Percentiles rank a stretch among this genome's conserved stretches.
These are phyloP conservation scores for Dunaliella primolecta DNA, from an alignment of 139 green algal genomes.

Conservation along the genomic window DNA sequence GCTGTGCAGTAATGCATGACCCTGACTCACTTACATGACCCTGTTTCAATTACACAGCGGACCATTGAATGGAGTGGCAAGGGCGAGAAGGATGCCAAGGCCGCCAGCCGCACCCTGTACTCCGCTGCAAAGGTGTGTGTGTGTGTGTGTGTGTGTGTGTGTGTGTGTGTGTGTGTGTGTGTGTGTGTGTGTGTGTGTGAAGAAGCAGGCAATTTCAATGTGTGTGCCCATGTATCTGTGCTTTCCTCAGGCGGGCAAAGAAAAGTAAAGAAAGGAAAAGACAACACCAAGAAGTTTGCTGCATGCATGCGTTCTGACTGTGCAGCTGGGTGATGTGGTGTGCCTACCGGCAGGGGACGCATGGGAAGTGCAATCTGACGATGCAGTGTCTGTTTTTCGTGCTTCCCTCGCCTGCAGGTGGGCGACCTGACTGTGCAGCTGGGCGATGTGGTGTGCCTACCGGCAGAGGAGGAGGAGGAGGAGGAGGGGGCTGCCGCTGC, in stretches of 20 bases:
- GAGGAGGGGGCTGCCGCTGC: background rate
- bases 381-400: background rate
- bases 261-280: too few relatives aligned
- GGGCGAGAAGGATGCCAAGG: constrained; percentile 13
- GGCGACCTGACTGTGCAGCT: constrained; percentile 35
- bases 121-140: constrained; percentile 42
- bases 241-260: too few relatives aligned
- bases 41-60: background rate
- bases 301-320: constrained; percentile 14
- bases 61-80: background rate
- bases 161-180: too few relatives aligned
- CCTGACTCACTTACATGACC: background rate
- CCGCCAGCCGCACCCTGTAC: constrained; percentile 31
- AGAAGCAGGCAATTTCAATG: too few relatives aligned
- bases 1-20: background rate
- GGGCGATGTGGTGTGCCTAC: constrained; percentile 52
- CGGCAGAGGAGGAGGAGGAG: constrained; percentile 24
- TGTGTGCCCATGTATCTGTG: too few relatives aligned
- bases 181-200: too few relatives aligned
- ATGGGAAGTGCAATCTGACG: background rate
- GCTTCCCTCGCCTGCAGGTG: background rate
- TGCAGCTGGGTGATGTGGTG: constrained; percentile 53
- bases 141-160: too few relatives aligned
- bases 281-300: background rate
- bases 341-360: constrained; percentile 25